phyloP scores from a whole-genome alignment of 257 asterid genomes.

The Petunia axillaris region DNA sequence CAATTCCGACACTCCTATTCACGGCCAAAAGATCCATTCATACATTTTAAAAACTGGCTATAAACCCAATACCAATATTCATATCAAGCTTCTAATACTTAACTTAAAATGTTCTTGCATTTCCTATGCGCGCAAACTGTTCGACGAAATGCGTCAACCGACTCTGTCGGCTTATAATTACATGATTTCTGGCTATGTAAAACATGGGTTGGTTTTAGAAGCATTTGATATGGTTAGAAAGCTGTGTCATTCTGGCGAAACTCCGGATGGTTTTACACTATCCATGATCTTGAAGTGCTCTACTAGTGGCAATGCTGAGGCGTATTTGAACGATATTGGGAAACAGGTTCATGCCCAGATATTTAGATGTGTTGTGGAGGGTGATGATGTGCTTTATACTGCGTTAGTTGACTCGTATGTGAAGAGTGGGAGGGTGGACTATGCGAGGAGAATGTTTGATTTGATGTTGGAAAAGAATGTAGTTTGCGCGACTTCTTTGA shows the following conservation, averaged over 20 bases:
- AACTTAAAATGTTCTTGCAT: constrained; percentile 54
- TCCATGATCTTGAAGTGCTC: constrained; percentile 84
- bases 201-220: constrained; percentile 48
- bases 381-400: constrained; percentile 80
- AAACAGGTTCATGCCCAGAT: constrained; percentile 72
- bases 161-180: constrained; percentile 81
- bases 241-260: constrained; percentile 51
- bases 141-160: constrained; percentile 73
- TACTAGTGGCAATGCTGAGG: constrained; percentile 34
- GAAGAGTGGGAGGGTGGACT: constrained; percentile 57
- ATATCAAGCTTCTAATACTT: constrained; percentile 73
- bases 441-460: constrained; percentile 78
- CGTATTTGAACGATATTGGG: constrained; percentile 32
- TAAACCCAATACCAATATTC: constrained; percentile 59
- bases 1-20: constrained; percentile 69
- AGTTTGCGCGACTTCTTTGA: constrained; percentile 82
- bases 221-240: constrained; percentile 60
- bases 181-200: constrained; percentile 73
- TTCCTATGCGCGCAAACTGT: constrained; percentile 60
- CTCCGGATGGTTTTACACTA: constrained; percentile 67
- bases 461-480: constrained; percentile 69
- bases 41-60: constrained; percentile 71
- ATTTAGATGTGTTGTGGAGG: constrained; percentile 46
- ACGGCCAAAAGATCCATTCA: constrained; percentile 81
- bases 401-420: constrained; percentile 80